Conservation (phyloP, 2,329 filamentous ascomycete genomes). For the Chrysosporium keratinophilum region DNA sequence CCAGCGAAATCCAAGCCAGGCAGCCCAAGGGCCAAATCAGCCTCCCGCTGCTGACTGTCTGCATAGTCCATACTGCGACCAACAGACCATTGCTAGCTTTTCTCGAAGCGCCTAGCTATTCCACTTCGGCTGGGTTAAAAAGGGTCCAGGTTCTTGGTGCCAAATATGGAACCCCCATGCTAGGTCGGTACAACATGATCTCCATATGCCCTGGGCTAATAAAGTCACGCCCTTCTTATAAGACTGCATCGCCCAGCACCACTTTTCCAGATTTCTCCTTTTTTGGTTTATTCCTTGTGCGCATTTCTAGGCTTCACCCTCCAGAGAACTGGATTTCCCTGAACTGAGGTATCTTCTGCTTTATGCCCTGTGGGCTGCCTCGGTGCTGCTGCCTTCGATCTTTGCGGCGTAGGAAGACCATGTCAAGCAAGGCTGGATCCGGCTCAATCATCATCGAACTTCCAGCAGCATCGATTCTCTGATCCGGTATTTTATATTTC, state of each 20-base stretch:
- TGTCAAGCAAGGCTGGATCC: constrained; percentile 10
- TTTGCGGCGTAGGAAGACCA: constrained; percentile 1
- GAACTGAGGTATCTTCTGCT: not conserved
- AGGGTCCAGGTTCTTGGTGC: constrained; percentile 3
- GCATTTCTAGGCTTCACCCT: not conserved
- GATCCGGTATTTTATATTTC: not conserved
- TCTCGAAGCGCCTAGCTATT: constrained; percentile 5
- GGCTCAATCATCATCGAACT: not conserved
- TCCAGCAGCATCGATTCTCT: not conserved
- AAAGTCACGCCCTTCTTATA: not conserved
- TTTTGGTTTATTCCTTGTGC: not conserved
- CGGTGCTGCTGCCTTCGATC: not conserved
- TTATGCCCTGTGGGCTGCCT: constrained; percentile 3
- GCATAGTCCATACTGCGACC: not conserved
- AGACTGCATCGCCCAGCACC: not conserved
- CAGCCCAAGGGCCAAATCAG: constrained; percentile 2
- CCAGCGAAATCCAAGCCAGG: constrained; percentile 4
- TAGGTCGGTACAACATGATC: constrained; percentile 8
- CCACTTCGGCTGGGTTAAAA: constrained; percentile 4
- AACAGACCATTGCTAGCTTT: constrained; percentile 3
- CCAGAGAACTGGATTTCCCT: not conserved
- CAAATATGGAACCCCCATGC: constrained; percentile 10
- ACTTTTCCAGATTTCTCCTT: not conserved
- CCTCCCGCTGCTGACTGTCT: not conserved
- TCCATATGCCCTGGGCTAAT: constrained; percentile 3